A percentile compares a stretch with the other conserved stretches of the same genome.
Conservation (phyloP, 176 grass and related monocot species). For the Eleusine indica region DNA sequence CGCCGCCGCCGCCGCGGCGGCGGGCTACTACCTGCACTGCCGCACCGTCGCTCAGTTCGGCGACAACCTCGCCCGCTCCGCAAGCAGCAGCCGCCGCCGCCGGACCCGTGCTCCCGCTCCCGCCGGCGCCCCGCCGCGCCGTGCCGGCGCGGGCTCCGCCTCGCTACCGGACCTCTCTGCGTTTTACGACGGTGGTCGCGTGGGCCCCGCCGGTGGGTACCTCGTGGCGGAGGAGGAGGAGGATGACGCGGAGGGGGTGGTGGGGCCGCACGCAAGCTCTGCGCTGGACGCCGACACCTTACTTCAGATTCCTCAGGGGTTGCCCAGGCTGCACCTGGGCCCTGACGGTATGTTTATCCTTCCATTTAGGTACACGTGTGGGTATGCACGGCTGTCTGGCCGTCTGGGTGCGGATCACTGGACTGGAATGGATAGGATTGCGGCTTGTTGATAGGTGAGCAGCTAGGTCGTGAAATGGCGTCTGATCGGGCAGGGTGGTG, state of each 20-base stretch:
- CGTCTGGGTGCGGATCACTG: background rate
- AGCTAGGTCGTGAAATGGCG: conserved; percentile 9
- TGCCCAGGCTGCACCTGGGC: conserved; percentile 71
- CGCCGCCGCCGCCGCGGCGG: conserved; percentile 63
- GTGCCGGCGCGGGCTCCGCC: conserved; percentile 18
- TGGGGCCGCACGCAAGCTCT: conserved; percentile 33
- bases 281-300: conserved; percentile 33
- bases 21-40: conserved; percentile 89
- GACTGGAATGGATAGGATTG: conserved; percentile 25
- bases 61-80: conserved; percentile 62
- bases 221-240: conserved; percentile 44
- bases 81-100: conserved; percentile 31
- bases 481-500: background rate
- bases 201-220: conserved; percentile 40
- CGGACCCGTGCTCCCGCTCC: conserved; percentile 20
- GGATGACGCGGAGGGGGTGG: conserved; percentile 37
- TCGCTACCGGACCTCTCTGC: conserved; percentile 69
- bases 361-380: conserved; percentile 38
- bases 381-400: background rate
- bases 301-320: conserved; percentile 54
- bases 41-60: conserved; percentile 68
- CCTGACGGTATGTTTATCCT: conserved; percentile 64
- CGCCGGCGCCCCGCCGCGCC: conserved; percentile 28
- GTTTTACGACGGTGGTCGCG: conserved; percentile 29
- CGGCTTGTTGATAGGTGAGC: conserved; percentile 11